Percentiles rank a stretch among this genome's conserved stretches.
Evolutionary conservation across 2,329 filamentous ascomycete species (phyloP).

Genomic region (Furcasterigmium furcatum): DNA sequence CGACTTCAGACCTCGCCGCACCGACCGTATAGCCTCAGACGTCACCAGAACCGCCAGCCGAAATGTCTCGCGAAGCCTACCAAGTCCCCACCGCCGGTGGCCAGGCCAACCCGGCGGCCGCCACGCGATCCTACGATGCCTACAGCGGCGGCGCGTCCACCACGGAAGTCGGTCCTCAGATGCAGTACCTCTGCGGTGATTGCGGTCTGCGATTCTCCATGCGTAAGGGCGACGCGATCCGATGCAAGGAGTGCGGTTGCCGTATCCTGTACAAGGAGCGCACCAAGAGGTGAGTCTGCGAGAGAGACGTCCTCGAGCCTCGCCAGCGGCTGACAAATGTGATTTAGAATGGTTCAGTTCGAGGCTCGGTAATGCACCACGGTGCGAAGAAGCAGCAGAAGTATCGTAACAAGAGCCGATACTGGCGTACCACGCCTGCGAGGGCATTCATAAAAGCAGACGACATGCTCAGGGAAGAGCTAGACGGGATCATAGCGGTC

Average conservation of each 20-base stretch:
- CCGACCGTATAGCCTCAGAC: too few relatives aligned
- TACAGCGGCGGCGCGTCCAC: slow-evolving; percentile 37
- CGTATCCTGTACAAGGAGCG: slow-evolving; percentile 96
- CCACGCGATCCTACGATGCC: slow-evolving; percentile 42
- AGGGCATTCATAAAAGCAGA: too few relatives aligned
- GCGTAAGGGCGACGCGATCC: slow-evolving; percentile 75
- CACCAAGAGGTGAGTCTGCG: slow-evolving; percentile 79
- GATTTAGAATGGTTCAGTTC: slow-evolving; percentile 89
- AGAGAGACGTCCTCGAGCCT: neutral
- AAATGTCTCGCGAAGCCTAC: slow-evolving; percentile 75
- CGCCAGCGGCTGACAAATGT: slow-evolving; percentile 14
- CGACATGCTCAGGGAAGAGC: too few relatives aligned
- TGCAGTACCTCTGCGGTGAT: slow-evolving; percentile 77
- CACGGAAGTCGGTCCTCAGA: slow-evolving; percentile 48
- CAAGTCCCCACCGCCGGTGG: slow-evolving; percentile 60
- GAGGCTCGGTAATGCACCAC: slow-evolving; percentile 67
- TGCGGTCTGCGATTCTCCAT: slow-evolving; percentile 76
- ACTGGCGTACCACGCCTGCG: too few relatives aligned
- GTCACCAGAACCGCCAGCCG: neutral
- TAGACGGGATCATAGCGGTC: too few relatives aligned
- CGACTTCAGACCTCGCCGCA: too few relatives aligned
- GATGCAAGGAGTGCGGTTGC: slow-evolving; percentile 91
- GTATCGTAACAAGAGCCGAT: too few relatives aligned
- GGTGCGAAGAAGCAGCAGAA: too few relatives aligned
- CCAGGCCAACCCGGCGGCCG: slow-evolving; percentile 34